These are phyloP conservation scores for Diutina ranongensis DNA, from an alignment of 1,139 yeast species.

Conservation along the genomic window DNA sequence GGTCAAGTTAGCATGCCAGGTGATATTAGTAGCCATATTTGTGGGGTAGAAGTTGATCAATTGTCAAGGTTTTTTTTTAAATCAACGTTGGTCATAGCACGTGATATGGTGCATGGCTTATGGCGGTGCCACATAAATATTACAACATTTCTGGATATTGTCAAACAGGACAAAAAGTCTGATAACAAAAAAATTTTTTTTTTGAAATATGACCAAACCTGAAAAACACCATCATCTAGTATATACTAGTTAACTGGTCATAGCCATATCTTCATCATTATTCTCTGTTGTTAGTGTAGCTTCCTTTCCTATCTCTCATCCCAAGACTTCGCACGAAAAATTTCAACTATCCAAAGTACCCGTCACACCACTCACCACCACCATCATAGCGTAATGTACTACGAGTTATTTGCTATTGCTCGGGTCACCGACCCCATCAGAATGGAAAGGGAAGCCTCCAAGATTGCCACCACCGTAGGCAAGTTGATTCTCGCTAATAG, in stretches of 20 bases:
- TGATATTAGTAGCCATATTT: constrained; percentile 82
- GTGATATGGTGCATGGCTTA: constrained; percentile 6
- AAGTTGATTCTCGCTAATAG: constrained; percentile 75
- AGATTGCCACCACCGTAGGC: constrained; percentile 72
- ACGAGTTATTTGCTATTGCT: constrained; percentile 84
- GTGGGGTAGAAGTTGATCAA: neutral
- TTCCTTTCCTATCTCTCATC: no score
- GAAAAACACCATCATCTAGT: no score
- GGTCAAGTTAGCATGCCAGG: constrained; percentile 89
- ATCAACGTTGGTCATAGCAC: neutral
- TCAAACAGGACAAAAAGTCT: no score
- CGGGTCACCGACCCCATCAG: constrained; percentile 54
- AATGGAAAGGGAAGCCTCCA: constrained; percentile 53
- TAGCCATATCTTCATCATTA: no score
- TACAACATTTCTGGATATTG: no score
- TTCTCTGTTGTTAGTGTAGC: no score
- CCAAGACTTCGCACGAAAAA: no score
- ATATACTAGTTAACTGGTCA: no score
- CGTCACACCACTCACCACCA: neutral
- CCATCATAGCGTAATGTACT: constrained; percentile 60
- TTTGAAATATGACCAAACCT: no score
- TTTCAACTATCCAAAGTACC: no score
- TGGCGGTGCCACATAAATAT: no score
- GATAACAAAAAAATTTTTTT: no score
- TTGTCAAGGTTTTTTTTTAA: neutral